Evolutionary conservation across 1,139 yeast genomes (phyloP).

Genomic region (Pichia sp.): DNA sequence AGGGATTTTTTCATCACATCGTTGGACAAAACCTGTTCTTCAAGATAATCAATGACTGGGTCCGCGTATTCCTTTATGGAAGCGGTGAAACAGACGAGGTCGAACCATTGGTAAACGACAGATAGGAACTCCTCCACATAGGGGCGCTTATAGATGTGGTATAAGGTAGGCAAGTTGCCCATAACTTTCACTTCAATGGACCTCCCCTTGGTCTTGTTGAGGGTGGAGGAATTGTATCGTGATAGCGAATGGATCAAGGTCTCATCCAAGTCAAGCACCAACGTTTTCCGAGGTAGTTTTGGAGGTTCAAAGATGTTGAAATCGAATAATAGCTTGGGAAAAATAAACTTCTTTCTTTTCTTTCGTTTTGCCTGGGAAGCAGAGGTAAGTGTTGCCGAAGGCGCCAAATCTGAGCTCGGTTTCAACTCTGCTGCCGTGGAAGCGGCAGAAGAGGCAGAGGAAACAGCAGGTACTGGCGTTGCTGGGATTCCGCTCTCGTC

Average conservation of each 20-base stretch:
- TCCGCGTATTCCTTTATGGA: slow-evolving; percentile 94
- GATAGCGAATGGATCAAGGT: slow-evolving; percentile 88
- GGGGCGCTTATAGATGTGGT: slow-evolving; percentile 90
- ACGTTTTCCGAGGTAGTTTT: slow-evolving; percentile 48
- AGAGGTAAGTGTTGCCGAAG: neutral
- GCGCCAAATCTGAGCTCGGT: neutral
- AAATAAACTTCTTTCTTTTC: slow-evolving; percentile 35
- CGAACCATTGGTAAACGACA: slow-evolving; percentile 82
- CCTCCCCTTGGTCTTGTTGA: slow-evolving; percentile 41
- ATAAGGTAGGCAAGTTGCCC: slow-evolving; percentile 59
- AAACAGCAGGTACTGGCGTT: neutral
- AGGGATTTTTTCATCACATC: slow-evolving; percentile 18
- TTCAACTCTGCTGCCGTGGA: neutral
- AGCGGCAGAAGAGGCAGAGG: neutral
- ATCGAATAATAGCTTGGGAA: slow-evolving; percentile 38
- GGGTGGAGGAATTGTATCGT: slow-evolving; percentile 47
- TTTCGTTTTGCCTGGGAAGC: neutral
- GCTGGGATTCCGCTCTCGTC: neutral
- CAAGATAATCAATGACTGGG: slow-evolving; percentile 91
- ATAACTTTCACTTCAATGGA: slow-evolving; percentile 79
- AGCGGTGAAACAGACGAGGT: slow-evolving; percentile 87
- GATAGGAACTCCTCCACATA: slow-evolving; percentile 79
- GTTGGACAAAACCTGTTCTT: slow-evolving; percentile 38
- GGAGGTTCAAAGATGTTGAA: slow-evolving; percentile 39
- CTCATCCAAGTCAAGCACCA: slow-evolving; percentile 87